Base-by-base conservation (phyloP, 78 protist species). In the Planoprotostelium fungivorum region DNA sequence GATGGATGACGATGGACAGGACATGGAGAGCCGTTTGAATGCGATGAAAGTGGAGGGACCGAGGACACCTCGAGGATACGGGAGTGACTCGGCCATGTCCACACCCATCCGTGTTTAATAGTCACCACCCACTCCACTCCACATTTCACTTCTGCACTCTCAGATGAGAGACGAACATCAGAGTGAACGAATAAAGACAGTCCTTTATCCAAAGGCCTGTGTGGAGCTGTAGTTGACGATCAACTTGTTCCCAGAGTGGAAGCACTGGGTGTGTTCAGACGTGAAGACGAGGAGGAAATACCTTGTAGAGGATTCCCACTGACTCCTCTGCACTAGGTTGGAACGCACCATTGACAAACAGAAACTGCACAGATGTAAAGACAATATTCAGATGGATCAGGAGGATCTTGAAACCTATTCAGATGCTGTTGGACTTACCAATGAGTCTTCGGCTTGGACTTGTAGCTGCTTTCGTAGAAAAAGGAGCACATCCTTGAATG, bases 291-390 rank as follows among this genome's bases (percentile, higher is more conserved):
- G 31, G 73, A 51, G 5, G 73, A 16, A 5, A 25, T 86, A 90
- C 93, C 87, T 92, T 92, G 89, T 83, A 92, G 84, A 92, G 38
- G 37, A 89, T 91, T 31, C 94, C 91, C 38, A 92, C 36, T 73
- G 84, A 84, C 37, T 92, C 94, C 89, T 92, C 94, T 0, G 94
- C 92, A 28, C 90, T 87, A 29, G 94, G 94, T 85, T 92, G 94
- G 84, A 92, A 92, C 25, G 89, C 86, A 89, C 87, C 90, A 92
- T 92, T 88, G 83, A 92, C 83, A 88, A 92, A 92, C 38, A 88
- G 84, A 88, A 92, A 92, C 94, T 92, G 63, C 37, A 38, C 1
- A 36, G 1, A 37, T 1, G 29, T 38, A 87, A 9, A 37, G 88
- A 38, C 38, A 83, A 35, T 83, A 31, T 87, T 0, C 63, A 1